These are phyloP conservation scores for Petunia hybrid DNA, from an alignment of 305 asterid species.

Conservation along the genomic window DNA sequence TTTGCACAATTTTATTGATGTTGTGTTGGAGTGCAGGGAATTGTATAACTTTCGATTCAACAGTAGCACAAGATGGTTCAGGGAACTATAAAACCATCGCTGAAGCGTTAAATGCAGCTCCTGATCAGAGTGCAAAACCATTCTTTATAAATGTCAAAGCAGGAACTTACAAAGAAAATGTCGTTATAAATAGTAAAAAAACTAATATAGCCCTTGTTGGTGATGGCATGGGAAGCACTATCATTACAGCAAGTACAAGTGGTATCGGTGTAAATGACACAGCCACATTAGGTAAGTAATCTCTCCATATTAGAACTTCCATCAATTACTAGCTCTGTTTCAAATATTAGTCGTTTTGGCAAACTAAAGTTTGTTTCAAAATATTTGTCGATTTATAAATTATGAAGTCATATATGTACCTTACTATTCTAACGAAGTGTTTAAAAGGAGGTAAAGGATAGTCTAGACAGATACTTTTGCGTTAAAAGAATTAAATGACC, in stretches of 20 bases:
- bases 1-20: not conserved
- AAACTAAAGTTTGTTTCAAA: not conserved
- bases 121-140: constrained; percentile 40
- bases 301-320: not conserved
- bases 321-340: not conserved
- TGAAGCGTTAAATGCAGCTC: constrained; percentile 53
- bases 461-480: not conserved
- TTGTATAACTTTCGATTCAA: not conserved
- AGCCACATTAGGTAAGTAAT: constrained; percentile 60
- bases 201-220: constrained; percentile 63
- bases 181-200: constrained; percentile 51
- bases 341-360: not conserved
- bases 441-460: not conserved
- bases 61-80: constrained; percentile 73
- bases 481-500: too few relatives aligned
- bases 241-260: constrained; percentile 61
- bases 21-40: not conserved
- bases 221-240: constrained; percentile 72
- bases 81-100: constrained; percentile 62
- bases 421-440: not conserved
- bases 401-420: not conserved
- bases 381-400: too few relatives aligned
- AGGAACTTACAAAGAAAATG: constrained; percentile 67
- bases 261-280: constrained; percentile 52
- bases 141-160: constrained; percentile 61